A percentile compares a stretch with the other conserved stretches of the same genome.
Conservation (phyloP, 78 protist species). For the Monocercomonoides exilis region DNA sequence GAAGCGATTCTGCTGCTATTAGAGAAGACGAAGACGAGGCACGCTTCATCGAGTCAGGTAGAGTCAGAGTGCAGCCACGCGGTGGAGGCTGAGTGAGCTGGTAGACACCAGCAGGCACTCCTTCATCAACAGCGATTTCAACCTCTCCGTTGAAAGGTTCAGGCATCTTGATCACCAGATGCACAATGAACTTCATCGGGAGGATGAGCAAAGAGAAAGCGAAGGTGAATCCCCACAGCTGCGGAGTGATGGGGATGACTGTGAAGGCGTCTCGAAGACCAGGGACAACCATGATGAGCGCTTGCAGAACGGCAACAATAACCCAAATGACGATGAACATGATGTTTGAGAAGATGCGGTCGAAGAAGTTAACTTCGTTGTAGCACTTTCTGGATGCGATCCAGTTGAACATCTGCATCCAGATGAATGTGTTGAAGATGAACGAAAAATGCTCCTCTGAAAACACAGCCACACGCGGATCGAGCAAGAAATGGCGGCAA, state of each 20-base stretch:
- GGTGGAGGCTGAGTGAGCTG: background rate
- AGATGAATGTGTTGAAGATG: constrained; percentile 10
- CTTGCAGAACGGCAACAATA: constrained; percentile 2
- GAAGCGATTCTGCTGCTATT: too few species aligned
- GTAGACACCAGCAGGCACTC: background rate
- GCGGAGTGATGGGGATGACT: background rate
- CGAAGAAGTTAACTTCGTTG: constrained; percentile 12
- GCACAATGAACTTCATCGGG: background rate
- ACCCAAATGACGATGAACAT: background rate
- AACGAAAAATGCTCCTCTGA: background rate
- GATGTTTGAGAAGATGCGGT: background rate
- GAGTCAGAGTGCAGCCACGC: background rate
- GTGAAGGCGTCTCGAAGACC: background rate
- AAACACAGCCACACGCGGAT: background rate
- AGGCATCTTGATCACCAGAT: background rate
- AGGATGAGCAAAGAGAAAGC: background rate
- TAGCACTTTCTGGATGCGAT: constrained; percentile 14
- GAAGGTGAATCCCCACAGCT: background rate
- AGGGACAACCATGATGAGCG: constrained; percentile 12
- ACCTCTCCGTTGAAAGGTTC: background rate
- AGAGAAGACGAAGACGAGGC: too few species aligned
- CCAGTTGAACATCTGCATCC: constrained; percentile 20
- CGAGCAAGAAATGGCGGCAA: background rate
- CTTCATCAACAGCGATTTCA: background rate
- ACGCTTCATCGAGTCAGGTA: too few species aligned